Percentiles rank a stretch among this genome's conserved stretches.
phyloP scores from a whole-genome alignment of 306 rosid species.

The Quercus dentata region DNA sequence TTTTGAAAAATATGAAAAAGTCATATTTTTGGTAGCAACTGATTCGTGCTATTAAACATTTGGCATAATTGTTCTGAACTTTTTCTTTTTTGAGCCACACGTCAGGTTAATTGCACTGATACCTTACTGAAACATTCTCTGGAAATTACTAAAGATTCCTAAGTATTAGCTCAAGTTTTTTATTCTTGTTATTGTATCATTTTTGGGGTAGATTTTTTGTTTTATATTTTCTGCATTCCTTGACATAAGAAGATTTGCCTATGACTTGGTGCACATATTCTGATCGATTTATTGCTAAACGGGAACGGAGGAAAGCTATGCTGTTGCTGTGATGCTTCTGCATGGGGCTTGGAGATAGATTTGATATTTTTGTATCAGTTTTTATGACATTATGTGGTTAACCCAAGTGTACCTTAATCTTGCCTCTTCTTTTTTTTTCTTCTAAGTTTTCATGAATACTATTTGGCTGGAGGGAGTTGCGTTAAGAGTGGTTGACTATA shows the following conservation, averaged over 20 bases:
- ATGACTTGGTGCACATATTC: conserved; percentile 93
- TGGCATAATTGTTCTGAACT: background rate
- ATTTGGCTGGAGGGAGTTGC: background rate
- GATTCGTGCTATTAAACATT: background rate
- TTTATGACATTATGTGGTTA: background rate
- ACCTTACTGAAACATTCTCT: background rate
- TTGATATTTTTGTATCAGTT: background rate
- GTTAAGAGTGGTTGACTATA: background rate
- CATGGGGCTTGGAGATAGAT: background rate
- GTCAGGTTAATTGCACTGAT: background rate
- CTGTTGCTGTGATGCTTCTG: conserved; percentile 1
- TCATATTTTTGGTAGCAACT: background rate
- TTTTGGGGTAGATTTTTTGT: background rate
- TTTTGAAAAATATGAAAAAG: too few relatives aligned
- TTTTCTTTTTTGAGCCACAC: background rate
- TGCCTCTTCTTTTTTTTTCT: background rate
- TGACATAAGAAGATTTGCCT: conserved; percentile 76
- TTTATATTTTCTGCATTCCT: conserved; percentile 22
- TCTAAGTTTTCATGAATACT: background rate
- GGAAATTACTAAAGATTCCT: background rate
- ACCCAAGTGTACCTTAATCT: background rate
- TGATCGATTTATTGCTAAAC: conserved; percentile 34
- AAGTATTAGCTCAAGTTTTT: background rate
- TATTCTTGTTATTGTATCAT: background rate
- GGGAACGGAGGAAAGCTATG: background rate